A percentile compares a stretch with the other conserved stretches of the same genome.
Conservation (phyloP, 1,284 basidiomycete genomes). For the Pseudozyma flocculosa region DNA sequence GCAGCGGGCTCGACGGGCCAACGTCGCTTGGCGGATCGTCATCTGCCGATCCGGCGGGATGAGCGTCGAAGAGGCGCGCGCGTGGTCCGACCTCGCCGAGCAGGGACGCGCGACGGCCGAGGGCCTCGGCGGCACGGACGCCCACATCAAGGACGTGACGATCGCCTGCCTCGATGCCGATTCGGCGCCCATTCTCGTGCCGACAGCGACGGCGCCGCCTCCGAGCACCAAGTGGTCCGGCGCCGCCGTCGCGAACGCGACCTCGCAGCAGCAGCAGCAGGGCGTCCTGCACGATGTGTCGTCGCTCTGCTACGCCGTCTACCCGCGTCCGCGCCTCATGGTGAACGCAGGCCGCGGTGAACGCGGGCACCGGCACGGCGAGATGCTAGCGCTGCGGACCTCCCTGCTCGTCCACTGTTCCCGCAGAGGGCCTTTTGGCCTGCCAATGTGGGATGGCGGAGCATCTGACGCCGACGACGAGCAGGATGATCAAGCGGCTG, state of each 20-base stretch:
- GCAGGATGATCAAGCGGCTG: too few species aligned
- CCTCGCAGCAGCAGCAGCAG: too few species aligned
- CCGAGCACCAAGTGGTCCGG: constrained; percentile 7
- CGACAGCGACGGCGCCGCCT: constrained; percentile 2
- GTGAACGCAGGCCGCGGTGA: too few species aligned
- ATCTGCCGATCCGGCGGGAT: constrained; percentile 19
- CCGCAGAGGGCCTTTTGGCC: too few species aligned
- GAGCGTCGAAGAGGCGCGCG: constrained; percentile 11
- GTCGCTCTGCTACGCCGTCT: too few species aligned
- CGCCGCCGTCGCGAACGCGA: not conserved
- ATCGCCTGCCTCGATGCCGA: constrained; percentile 14
- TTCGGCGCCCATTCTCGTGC: constrained; percentile 6
- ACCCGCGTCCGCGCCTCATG: too few species aligned
- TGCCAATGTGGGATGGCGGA: too few species aligned
- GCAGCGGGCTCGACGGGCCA: constrained; percentile 23
- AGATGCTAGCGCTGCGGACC: too few species aligned
- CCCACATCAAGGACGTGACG: not conserved
- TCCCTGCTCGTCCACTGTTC: too few species aligned
- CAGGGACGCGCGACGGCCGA: constrained; percentile 4
- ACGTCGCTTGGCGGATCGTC: constrained; percentile 28
- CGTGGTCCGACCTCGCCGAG: constrained; percentile 13
- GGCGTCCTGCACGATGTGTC: too few species aligned
- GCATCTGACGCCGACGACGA: too few species aligned
- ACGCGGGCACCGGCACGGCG: too few species aligned
- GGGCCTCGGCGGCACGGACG: not conserved